These are phyloP conservation scores for Rhynchosporium agropyri DNA, from an alignment of 2,329 filamentous ascomycete genomes.

Conservation along the genomic window DNA sequence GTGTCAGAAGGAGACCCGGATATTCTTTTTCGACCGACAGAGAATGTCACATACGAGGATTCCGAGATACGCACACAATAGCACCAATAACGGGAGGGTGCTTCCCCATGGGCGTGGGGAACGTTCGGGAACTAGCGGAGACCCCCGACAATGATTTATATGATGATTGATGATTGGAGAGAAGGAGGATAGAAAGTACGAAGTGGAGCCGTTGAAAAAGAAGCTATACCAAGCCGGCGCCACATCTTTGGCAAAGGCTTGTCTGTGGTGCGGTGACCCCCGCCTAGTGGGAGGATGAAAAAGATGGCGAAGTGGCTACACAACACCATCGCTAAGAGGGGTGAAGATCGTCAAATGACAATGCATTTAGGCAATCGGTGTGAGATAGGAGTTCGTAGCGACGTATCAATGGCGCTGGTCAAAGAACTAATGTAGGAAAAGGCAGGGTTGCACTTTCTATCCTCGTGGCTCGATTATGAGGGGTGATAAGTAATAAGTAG, in stretches of 20 bases:
- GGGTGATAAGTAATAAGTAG: constrained; percentile 1
- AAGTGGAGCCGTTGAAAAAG: constrained; percentile 23
- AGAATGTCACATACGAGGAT: neutral
- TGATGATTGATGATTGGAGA: neutral
- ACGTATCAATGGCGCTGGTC: neutral
- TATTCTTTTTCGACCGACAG: constrained; percentile 1
- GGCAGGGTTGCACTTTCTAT: neutral
- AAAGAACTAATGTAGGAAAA: constrained; percentile 6
- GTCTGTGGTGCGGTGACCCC: constrained; percentile 10
- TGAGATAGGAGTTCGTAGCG: neutral
- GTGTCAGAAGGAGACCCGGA: neutral
- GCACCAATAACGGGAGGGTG: neutral
- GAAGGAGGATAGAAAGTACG: neutral
- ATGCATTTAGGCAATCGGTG: neutral
- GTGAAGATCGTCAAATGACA: constrained; percentile 13
- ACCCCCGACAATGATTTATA: neutral
- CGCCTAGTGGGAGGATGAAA: neutral
- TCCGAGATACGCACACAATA: neutral
- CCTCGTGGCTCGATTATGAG: neutral
- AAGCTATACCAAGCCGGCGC: constrained; percentile 18
- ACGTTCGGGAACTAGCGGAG: neutral
- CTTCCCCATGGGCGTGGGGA: neutral
- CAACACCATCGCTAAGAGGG: constrained; percentile 1
- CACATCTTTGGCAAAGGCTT: constrained; percentile 18
- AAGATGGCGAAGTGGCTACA: constrained; percentile 14